These are phyloP conservation scores for Cordyceps fumosorosea DNA, from an alignment of 2,329 filamentous ascomycete genomes.

Conservation along the genomic window DNA sequence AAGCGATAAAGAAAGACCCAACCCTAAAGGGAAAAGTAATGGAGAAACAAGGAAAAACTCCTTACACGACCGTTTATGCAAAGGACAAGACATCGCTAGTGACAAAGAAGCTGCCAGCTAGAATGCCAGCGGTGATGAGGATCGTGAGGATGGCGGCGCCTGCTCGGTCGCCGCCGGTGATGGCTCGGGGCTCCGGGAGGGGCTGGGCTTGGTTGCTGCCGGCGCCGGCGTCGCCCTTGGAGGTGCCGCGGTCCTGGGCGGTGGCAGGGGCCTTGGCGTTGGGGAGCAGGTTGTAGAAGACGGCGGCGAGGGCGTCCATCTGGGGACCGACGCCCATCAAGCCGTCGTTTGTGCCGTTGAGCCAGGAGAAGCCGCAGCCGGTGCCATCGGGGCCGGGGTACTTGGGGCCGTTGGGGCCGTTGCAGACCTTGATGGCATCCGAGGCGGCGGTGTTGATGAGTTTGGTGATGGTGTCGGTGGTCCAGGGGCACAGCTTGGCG, in stretches of 20 bases:
- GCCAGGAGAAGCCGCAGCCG: slow-evolving; percentile 64
- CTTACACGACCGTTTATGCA: neutral
- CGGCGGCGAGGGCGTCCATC: slow-evolving; percentile 59
- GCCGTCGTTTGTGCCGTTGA: slow-evolving; percentile 49
- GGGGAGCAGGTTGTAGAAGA: slow-evolving; percentile 53
- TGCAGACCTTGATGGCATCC: slow-evolving; percentile 47
- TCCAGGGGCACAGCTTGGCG: slow-evolving; percentile 48
- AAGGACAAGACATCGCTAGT: slow-evolving; percentile 26
- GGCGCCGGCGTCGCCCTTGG: slow-evolving; percentile 42
- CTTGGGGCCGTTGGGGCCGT: slow-evolving; percentile 34
- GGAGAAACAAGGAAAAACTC: neutral
- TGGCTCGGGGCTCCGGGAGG: slow-evolving; percentile 25
- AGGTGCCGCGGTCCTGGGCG: slow-evolving; percentile 52
- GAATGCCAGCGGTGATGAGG: slow-evolving; percentile 39
- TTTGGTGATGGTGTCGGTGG: slow-evolving; percentile 40
- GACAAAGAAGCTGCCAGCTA: slow-evolving; percentile 45
- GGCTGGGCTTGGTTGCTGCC: slow-evolving; percentile 29
- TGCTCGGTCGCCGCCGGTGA: slow-evolving; percentile 45
- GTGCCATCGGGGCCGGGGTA: slow-evolving; percentile 50
- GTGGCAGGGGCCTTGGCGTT: slow-evolving; percentile 41
- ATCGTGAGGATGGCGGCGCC: slow-evolving; percentile 52
- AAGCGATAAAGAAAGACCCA: neutral
- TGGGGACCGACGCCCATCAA: slow-evolving; percentile 59
- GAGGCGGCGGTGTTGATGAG: slow-evolving; percentile 45
- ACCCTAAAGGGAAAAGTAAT: neutral